Evolutionary conservation across 2,329 filamentous ascomycete genomes (phyloP), one percentile per base, ranked within the genome.

Genomic region (Torrubiellomyces zombiae): DNA sequence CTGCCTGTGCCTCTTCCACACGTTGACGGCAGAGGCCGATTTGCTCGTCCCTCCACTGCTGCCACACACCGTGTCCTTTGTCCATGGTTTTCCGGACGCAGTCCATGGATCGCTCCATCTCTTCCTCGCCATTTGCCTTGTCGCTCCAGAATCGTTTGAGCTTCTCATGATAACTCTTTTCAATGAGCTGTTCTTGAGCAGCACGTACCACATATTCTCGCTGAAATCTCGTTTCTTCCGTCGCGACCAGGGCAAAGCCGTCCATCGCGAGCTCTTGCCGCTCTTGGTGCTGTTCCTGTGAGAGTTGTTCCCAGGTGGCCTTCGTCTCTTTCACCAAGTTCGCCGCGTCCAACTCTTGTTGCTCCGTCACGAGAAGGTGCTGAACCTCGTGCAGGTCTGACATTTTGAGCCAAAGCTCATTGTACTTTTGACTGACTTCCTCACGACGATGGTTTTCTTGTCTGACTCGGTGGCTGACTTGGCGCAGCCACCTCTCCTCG

Each of bases 361-460:
- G 44, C 9, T 41, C 32, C 4, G 42, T 41, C 3, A 65, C 37
- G 2, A 50, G 31, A 7, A 40, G 37, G 6, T 43, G 43, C 34
- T 68, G 64, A 6, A 47, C 32, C 21, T 51, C 50, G 26, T 64
- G 50, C 5, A 67, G 27, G 11, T 42, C 32, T 6, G 42, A 43
- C 3, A 68, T 42, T 9, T 38, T 33, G 3, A 34, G 35, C 1
- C 47, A 40, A 5, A 63, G 33, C 16, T 48, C 38, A 14, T 36
- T 30, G 28, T 55, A 68, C 25, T 47, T 54, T 5, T 32, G 29
- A 28, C 45, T 44, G 1, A 65, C 38, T 6, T 46, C 48, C 20
- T 35, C 36, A 6, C 57, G 46, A 14, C 60, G 47, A 9, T 48
- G 38, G 12, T 45, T 49, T 36, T 65, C 60, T 9, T 43, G 39